These are phyloP conservation scores for Lepidium africanum DNA, from an alignment of 345 rosid genomes.

Conservation along the genomic window DNA sequence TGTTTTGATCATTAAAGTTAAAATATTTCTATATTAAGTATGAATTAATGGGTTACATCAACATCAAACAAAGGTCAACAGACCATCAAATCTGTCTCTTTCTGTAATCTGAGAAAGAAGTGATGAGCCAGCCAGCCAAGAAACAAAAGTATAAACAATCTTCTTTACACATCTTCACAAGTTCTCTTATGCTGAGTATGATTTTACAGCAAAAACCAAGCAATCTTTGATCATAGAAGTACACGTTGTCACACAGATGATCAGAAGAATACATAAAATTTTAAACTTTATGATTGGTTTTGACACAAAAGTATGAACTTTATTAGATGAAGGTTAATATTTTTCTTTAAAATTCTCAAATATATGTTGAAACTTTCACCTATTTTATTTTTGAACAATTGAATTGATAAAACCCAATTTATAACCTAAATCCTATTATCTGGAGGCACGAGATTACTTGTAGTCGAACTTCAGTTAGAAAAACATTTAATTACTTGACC, in stretches of 20 bases:
- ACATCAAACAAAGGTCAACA: conserved; percentile 4
- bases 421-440: too few species aligned
- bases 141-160: neutral
- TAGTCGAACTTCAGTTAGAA: too few species aligned
- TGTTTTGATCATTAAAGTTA: conserved; percentile 4
- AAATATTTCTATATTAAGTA: neutral
- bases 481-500: too few species aligned
- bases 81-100: conserved; percentile 5
- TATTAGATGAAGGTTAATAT: neutral
- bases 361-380: too few species aligned
- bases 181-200: neutral
- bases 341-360: neutral
- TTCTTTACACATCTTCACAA: neutral
- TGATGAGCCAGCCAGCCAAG: neutral
- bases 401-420: too few species aligned
- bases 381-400: too few species aligned
- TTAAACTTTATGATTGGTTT: neutral
- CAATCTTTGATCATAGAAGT: neutral
- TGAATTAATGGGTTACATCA: neutral
- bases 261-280: neutral
- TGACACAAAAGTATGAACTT: neutral
- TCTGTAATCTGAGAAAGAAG: neutral
- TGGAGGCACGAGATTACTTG: too few species aligned
- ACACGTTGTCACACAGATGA: neutral
- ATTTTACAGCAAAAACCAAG: neutral